Conservation (phyloP, 257 asterid genomes). For the Dorcoceras hygrometricum region DNA sequence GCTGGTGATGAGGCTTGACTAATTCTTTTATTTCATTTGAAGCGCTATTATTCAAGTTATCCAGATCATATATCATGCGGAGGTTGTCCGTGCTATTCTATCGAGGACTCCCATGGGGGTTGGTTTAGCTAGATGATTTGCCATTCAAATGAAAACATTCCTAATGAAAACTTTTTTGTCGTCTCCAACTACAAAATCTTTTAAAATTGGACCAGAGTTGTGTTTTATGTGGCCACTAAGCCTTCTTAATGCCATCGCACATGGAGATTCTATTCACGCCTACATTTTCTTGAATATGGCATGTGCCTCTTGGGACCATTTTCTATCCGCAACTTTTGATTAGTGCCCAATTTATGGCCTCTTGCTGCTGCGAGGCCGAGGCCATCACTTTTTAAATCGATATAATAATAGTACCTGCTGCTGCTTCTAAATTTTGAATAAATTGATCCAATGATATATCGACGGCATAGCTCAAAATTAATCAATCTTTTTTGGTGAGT, state of each 20-base stretch:
- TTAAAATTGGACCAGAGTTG: constrained; percentile 13
- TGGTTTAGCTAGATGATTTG: no score
- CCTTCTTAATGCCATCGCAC: constrained; percentile 12
- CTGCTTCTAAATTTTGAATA: neutral
- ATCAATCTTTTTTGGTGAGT: constrained; percentile 13
- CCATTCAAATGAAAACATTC: no score
- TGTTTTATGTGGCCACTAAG: neutral
- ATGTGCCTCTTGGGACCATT: constrained; percentile 8
- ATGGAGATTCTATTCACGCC: neutral
- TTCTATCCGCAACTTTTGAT: neutral
- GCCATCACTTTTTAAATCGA: neutral
- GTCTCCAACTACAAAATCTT: neutral
- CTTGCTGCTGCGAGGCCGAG: neutral
- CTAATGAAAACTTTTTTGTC: no score
- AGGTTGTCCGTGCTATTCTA: no score
- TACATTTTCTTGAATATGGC: constrained; percentile 14
- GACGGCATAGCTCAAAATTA: no score
- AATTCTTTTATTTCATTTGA: no score
- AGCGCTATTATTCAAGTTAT: no score
- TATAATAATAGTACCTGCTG: no score
- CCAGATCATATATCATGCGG: no score
- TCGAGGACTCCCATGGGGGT: no score
- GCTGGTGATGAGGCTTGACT: no score
- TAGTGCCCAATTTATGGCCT: neutral
- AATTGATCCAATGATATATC: no score